Percentiles rank a stretch among this genome's conserved stretches.
These are phyloP conservation scores for Phytophthora sansomeana DNA, from an alignment of 352 stramenopile species.

Conservation along the genomic window DNA sequence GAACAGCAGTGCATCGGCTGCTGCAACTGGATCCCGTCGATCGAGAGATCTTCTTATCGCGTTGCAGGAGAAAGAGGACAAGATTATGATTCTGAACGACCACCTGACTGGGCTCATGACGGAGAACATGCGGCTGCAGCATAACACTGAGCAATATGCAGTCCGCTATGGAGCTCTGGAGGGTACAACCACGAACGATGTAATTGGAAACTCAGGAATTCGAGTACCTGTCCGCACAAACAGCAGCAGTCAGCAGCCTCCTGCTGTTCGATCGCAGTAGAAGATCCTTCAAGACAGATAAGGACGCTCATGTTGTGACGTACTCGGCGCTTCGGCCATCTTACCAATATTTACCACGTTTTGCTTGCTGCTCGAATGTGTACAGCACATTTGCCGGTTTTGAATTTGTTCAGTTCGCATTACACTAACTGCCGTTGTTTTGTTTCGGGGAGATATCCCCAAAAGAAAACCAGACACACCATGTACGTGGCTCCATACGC, in stretches of 20 bases:
- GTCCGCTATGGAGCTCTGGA: constrained; percentile 46
- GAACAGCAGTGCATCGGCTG: constrained; percentile 16
- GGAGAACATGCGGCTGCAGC: constrained; percentile 76
- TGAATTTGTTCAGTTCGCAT: constrained; percentile 9
- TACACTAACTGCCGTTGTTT: constrained; percentile 81
- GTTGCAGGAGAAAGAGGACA: constrained; percentile 73
- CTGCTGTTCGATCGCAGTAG: constrained; percentile 38
- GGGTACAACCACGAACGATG: constrained; percentile 14
- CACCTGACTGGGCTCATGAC: constrained; percentile 88
- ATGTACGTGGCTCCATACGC: constrained; percentile 75
- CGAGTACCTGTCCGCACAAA: constrained; percentile 27
- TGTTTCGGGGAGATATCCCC: constrained; percentile 74
- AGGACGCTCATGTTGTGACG: constrained; percentile 4
- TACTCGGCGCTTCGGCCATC: constrained; percentile 2
- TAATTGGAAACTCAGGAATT: constrained; percentile 46
- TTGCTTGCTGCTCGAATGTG: neutral
- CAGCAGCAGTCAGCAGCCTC: constrained; percentile 19
- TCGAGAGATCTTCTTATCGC: constrained; percentile 57
- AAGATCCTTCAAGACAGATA: neutral
- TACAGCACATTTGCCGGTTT: neutral
- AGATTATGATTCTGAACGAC: constrained; percentile 87
- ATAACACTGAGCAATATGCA: constrained; percentile 72
- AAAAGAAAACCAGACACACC: constrained; percentile 76
- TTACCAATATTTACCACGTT: constrained; percentile 44
- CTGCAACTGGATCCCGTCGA: constrained; percentile 42